Base-by-base conservation (phyloP, 148 eudicot species). In the Fallopia convolvulus region DNA sequence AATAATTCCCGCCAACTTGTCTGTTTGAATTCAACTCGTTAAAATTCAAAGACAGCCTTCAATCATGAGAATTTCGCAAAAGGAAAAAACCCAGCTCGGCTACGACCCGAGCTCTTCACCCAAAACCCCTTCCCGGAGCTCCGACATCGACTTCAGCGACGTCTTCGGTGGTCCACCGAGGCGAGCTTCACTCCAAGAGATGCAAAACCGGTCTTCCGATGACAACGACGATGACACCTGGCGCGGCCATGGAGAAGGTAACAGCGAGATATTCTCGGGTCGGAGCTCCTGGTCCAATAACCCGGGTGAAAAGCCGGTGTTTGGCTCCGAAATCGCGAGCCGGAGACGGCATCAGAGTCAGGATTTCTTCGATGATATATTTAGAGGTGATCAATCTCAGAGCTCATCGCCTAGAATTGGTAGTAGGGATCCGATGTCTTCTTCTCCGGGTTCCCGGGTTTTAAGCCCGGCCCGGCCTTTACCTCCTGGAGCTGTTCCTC, bases 141-240 rank as follows among this genome's bases (percentile, higher is more conserved):
- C 87, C 11, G 97, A 90, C 20, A 79, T 90, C 26, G 97, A 94
- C 81, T 94, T 94, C 44, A 83, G 88, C 47, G 98, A 94, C 63
- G 98, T 94, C 2, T 94, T 94, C 75, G 98, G 98, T 5, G 98
- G 98, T 11, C 98, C 98, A 23, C 98, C 98, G 2, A 82, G 90
- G 85, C 83, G 92, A 50, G 86, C 81, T 44, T 84, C 93, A 41
- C 65, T 74, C 70, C 90, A 84, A 18, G 94, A 90, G 77, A 75
- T 30, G 68, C 79, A 84, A n/a, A 74, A 76, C 82, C 77, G 84
- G 66, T 83, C 78, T 30, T 65, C 42, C 32, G 47, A 40, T 49
- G 78, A 50, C 23, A 3, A n/a, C 26, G 32, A 41, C 48, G 42
- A 68, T 1, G 79, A 81, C 33, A 47, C 80, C 26, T 23, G 52